Conservation (phyloP, 768 basidiomycete genomes). For the Daedaleopsis sinensis region DNA sequence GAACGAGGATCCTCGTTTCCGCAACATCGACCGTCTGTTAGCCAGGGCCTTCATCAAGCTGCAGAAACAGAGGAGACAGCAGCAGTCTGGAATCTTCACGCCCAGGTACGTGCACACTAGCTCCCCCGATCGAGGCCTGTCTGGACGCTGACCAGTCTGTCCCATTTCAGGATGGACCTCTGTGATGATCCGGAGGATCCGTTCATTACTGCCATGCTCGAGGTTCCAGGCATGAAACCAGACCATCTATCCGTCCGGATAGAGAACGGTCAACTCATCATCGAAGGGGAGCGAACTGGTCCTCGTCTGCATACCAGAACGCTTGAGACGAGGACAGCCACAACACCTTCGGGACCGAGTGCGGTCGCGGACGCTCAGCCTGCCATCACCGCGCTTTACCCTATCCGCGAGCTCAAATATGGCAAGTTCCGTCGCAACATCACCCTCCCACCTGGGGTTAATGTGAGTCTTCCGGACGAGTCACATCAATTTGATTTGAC, state of each 20-base stretch:
- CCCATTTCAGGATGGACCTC: constrained; percentile 38
- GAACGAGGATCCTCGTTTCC: constrained; percentile 14
- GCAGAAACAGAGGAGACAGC: constrained; percentile 5
- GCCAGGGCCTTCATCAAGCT: constrained; percentile 18
- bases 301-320: constrained; percentile 20
- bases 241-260: constrained; percentile 40
- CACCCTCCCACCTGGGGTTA: constrained; percentile 39
- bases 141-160: background rate
- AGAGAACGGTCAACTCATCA: constrained; percentile 33
- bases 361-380: background rate
- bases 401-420: constrained; percentile 42
- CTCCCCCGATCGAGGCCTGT: background rate
- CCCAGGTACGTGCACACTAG: constrained; percentile 13
- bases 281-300: constrained; percentile 38
- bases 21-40: constrained; percentile 18
- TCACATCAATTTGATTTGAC: background rate
- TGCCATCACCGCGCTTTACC: constrained; percentile 25
- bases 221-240: constrained; percentile 43
- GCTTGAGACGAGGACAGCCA: background rate
- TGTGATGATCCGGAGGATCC: constrained; percentile 39
- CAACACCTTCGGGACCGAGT: constrained; percentile 4
- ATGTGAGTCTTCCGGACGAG: constrained; percentile 28
- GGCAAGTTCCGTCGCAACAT: constrained; percentile 42
- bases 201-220: constrained; percentile 38
- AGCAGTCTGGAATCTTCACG: constrained; percentile 2